These are phyloP conservation scores for Chlamydomonas sp. DNA, from an alignment of 139 green algal species.

Conservation along the genomic window DNA sequence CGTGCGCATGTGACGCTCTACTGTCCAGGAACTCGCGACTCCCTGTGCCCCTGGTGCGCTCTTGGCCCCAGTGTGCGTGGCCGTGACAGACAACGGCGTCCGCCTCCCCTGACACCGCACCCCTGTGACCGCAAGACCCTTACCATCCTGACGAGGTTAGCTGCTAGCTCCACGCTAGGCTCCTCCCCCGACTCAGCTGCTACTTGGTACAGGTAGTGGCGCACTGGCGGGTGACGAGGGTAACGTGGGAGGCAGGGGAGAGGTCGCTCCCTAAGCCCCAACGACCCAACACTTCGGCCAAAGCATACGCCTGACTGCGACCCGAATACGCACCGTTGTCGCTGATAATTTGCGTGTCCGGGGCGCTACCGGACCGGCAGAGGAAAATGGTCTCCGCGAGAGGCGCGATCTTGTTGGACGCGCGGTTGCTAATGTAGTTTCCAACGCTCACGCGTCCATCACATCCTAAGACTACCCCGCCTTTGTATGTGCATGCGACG, in stretches of 20 bases:
- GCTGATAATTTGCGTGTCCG: constrained; percentile 89
- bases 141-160: constrained; percentile 78
- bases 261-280: too few relatives aligned
- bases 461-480: constrained; percentile 92
- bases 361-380: constrained; percentile 85
- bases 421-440: constrained; percentile 94
- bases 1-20: too few relatives aligned
- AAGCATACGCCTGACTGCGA: too few relatives aligned
- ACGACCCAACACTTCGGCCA: too few relatives aligned
- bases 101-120: too few relatives aligned
- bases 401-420: constrained; percentile 95
- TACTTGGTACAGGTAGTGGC: constrained; percentile 43
- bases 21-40: too few relatives aligned
- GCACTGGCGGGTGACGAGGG: constrained; percentile 22
- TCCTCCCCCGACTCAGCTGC: constrained; percentile 50
- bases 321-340: constrained; percentile 82
- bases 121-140: background rate
- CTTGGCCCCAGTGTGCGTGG: too few relatives aligned
- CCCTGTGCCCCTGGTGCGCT: too few relatives aligned
- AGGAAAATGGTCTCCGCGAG: constrained; percentile 87
- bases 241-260: background rate
- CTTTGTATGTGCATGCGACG: constrained; percentile 88
- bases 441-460: constrained; percentile 91
- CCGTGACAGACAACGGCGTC: too few relatives aligned
- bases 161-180: constrained; percentile 80